Conservation (phyloP, 345 rosid genomes). For the Lumnitzera racemosa region DNA sequence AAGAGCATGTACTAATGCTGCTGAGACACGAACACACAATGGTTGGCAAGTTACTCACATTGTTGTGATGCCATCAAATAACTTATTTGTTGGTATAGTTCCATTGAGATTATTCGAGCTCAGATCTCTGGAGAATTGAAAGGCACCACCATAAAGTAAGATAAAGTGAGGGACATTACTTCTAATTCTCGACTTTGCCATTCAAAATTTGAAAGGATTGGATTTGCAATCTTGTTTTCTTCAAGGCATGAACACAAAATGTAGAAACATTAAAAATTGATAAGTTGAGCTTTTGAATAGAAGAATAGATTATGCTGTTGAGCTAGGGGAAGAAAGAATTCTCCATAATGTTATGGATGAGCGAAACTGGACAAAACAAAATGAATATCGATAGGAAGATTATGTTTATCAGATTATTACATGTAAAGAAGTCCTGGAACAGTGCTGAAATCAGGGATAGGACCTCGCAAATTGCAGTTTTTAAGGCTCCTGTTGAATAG, state of each 20-base stretch:
- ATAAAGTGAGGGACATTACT: not conserved
- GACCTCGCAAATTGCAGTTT: constrained; percentile 81
- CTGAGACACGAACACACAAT: no score
- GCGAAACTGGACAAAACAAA: not conserved
- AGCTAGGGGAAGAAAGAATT: not conserved
- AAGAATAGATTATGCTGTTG: not conserved
- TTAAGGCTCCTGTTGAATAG: constrained; percentile 68
- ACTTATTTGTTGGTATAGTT: constrained; percentile 56
- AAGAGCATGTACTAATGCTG: no score
- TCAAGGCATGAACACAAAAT: no score
- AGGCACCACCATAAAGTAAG: not conserved
- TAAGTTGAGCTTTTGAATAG: no score
- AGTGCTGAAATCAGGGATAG: constrained; percentile 72
- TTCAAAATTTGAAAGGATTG: not conserved
- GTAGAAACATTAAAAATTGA: no score
- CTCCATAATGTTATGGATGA: not conserved
- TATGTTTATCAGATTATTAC: constrained; percentile 34
- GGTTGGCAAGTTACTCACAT: constrained; percentile 38
- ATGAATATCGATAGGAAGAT: not conserved
- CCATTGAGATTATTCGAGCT: constrained; percentile 75
- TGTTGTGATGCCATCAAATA: constrained; percentile 62
- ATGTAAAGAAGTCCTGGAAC: constrained; percentile 68
- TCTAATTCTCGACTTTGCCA: not conserved
- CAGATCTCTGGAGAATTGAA: constrained; percentile 54
- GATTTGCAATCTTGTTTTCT: no score